These are phyloP conservation scores for Adansonia madagascariensis DNA, from an alignment of 441 rosid species.

Conservation along the genomic window DNA sequence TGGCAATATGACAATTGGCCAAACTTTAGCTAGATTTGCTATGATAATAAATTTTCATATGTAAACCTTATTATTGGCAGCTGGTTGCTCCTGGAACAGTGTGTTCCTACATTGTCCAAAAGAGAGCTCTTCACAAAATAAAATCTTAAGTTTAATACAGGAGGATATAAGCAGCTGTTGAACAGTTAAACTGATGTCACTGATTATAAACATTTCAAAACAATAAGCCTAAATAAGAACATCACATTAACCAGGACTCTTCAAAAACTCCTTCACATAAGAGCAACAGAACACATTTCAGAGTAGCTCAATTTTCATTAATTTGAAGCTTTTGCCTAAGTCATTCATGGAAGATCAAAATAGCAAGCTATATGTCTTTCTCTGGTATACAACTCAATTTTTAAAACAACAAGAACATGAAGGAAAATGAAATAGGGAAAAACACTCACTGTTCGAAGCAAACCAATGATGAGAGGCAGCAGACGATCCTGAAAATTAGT, in stretches of 20 bases:
- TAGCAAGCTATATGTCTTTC: not conserved
- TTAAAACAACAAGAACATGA: not conserved
- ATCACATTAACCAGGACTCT: not conserved
- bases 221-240: not conserved
- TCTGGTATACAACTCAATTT: not conserved
- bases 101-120: not conserved
- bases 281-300: not conserved
- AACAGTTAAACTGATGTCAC: not conserved
- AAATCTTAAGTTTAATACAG: not conserved
- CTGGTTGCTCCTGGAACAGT: not conserved
- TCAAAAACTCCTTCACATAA: not conserved
- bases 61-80: not conserved
- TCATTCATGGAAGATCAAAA: not conserved
- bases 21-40: not conserved
- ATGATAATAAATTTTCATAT: not conserved
- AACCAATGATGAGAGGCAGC: constrained; percentile 84
- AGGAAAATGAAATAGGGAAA: constrained; percentile 1
- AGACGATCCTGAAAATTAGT: constrained; percentile 77
- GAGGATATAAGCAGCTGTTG: not conserved
- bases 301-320: constrained; percentile 2
- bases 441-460: constrained; percentile 92
- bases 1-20: not conserved
- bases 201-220: not conserved
- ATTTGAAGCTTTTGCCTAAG: constrained; percentile 11
- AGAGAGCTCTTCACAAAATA: not conserved